These are phyloP conservation scores for Ilex asprella DNA, from an alignment of 257 asterid species.

Conservation along the genomic window DNA sequence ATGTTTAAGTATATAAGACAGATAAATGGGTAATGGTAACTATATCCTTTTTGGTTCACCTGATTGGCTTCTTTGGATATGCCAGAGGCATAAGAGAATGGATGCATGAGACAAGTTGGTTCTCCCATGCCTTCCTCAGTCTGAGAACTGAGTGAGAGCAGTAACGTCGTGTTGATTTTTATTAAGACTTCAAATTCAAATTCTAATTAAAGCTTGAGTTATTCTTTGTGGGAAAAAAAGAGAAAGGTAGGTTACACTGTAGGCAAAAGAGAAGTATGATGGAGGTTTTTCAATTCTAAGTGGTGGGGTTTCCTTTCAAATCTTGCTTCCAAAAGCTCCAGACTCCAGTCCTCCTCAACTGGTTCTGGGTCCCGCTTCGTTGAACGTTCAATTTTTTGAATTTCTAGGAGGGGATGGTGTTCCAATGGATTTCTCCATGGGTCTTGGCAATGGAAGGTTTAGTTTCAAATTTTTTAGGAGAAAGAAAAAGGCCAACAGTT, in stretches of 20 bases:
- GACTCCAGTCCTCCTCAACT: constrained; percentile 13
- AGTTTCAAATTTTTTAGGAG: too few species aligned
- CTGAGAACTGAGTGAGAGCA: constrained; percentile 6
- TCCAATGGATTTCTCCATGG: too few species aligned
- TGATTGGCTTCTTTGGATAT: constrained; percentile 55
- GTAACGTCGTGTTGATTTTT: constrained; percentile 4
- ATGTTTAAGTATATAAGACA: background rate
- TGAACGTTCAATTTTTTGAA: constrained; percentile 21
- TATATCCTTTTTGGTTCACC: constrained; percentile 23
- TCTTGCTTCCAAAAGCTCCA: constrained; percentile 9
- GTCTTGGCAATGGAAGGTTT: too few species aligned
- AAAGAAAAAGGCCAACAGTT: too few species aligned
- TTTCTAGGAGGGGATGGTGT: background rate
- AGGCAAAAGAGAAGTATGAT: constrained; percentile 10
- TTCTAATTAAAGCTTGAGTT: constrained; percentile 46
- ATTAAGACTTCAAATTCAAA: constrained; percentile 37
- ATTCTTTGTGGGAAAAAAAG: too few species aligned
- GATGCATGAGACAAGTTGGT: constrained; percentile 68
- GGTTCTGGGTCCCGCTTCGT: constrained; percentile 13
- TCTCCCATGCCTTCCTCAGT: constrained; percentile 54
- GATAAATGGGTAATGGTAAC: background rate
- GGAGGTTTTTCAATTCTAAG: background rate
- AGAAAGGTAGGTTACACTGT: constrained; percentile 22
- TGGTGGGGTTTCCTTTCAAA: background rate
- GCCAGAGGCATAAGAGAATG: constrained; percentile 69